phyloP scores from a whole-genome alignment of 2,329 filamentous ascomycete species.

The Cytospora mali region DNA sequence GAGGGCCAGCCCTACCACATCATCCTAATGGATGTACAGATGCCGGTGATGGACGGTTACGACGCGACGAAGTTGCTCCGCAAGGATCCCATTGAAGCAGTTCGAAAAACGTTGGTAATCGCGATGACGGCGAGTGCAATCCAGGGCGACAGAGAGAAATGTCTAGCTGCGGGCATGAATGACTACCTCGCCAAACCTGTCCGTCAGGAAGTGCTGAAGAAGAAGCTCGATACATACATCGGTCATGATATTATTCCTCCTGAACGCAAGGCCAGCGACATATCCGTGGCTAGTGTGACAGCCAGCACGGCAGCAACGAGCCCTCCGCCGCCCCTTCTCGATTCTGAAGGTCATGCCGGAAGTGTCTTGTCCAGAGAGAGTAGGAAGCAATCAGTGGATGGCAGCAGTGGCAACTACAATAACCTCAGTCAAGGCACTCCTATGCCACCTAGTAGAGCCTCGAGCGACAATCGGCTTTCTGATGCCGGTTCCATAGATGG shows the following conservation, averaged over 20 bases:
- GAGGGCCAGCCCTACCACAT: slow-evolving; percentile 83
- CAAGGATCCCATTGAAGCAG: slow-evolving; percentile 72
- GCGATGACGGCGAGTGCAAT: slow-evolving; percentile 97
- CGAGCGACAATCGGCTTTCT: slow-evolving; percentile 39
- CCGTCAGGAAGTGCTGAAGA: slow-evolving; percentile 81
- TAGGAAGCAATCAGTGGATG: slow-evolving; percentile 29
- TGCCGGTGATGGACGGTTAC: slow-evolving; percentile 92
- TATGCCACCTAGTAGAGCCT: slow-evolving; percentile 35
- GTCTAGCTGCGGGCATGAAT: slow-evolving; percentile 95
- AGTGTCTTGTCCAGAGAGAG: slow-evolving; percentile 33
- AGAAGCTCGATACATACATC: slow-evolving; percentile 70
- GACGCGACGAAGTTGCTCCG: slow-evolving; percentile 85
- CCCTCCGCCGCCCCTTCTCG: slow-evolving; percentile 32
- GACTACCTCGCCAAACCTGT: slow-evolving; percentile 96
- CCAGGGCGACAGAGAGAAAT: slow-evolving; percentile 92
- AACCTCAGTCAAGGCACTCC: slow-evolving; percentile 21
- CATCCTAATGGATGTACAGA: slow-evolving; percentile 94
- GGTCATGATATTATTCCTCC: slow-evolving; percentile 38
- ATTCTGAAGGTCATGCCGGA: slow-evolving; percentile 28
- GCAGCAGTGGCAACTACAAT: slow-evolving; percentile 1
- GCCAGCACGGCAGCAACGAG: slow-evolving; percentile 23
- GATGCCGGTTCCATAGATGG: slow-evolving; percentile 36
- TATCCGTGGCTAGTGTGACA: slow-evolving; percentile 22
- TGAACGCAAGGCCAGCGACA: slow-evolving; percentile 24
- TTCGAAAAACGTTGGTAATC: slow-evolving; percentile 86